Conservation (phyloP, 2,329 filamentous ascomycete species). For the Fusarium sp. region DNA sequence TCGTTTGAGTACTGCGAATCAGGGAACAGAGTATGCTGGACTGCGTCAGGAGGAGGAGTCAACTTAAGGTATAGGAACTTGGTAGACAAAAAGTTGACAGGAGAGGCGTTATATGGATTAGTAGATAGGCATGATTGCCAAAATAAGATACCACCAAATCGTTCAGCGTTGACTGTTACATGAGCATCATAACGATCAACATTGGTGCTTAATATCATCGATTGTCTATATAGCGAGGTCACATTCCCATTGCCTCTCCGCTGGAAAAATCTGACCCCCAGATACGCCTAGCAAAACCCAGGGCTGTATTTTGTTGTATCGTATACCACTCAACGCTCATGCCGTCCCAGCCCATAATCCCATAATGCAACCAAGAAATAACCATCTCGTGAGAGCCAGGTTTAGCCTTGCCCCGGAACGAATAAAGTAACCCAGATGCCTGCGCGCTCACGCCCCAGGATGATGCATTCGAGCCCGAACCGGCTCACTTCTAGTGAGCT, state of each 20-base stretch:
- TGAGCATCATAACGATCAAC: background rate
- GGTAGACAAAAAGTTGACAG: slow-evolving; percentile 5
- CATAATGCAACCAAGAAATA: slow-evolving; percentile 33
- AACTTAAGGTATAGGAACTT: slow-evolving; percentile 22
- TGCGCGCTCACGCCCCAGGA: slow-evolving; percentile 30
- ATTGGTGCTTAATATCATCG: slow-evolving; percentile 15
- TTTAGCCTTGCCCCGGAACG: slow-evolving; percentile 34
- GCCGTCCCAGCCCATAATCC: slow-evolving; percentile 31
- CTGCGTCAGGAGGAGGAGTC: slow-evolving; percentile 70
- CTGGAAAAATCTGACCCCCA: slow-evolving; percentile 13
- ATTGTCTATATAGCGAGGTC: slow-evolving; percentile 34
- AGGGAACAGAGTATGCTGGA: slow-evolving; percentile 76
- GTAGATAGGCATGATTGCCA: slow-evolving; percentile 37
- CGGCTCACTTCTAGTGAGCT: slow-evolving; percentile 36
- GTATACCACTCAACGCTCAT: slow-evolving; percentile 38
- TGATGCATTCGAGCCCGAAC: slow-evolving; percentile 38
- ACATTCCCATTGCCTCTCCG: slow-evolving; percentile 2
- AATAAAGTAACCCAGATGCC: slow-evolving; percentile 36
- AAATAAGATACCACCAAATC: slow-evolving; percentile 46
- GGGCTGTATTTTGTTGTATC: slow-evolving; percentile 42
- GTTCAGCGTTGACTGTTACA: slow-evolving; percentile 22
- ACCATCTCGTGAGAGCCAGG: slow-evolving; percentile 50
- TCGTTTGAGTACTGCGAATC: slow-evolving; percentile 82
- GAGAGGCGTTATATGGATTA: slow-evolving; percentile 43
- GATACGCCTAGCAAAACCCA: slow-evolving; percentile 30